Evolutionary conservation across 345 rosid species (phyloP).

Genomic region (Melaleuca alternifolia): DNA sequence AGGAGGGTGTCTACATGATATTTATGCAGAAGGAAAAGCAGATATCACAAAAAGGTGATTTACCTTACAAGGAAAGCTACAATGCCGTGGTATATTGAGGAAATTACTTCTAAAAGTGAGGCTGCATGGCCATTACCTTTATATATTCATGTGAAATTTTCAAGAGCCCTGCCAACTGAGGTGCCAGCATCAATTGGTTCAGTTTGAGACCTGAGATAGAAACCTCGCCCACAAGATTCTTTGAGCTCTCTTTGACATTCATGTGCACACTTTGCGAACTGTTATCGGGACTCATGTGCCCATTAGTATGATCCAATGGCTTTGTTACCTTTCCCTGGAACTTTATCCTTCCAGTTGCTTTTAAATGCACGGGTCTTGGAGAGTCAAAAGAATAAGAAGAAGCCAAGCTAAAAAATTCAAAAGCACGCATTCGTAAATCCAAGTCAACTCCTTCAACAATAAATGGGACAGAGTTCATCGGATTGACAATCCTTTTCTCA

Average conservation of each 20-base stretch:
- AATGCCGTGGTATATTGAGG: neutral
- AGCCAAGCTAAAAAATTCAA: conserved; percentile 86
- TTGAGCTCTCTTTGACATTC: conserved; percentile 13
- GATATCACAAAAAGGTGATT: neutral
- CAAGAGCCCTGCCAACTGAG: conserved; percentile 74
- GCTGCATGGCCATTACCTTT: conserved; percentile 35
- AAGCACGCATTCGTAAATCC: conserved; percentile 92
- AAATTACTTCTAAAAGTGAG: neutral
- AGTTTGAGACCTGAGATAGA: conserved; percentile 82
- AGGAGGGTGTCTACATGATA: neutral
- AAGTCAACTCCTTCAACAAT: conserved; percentile 82
- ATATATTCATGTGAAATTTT: conserved; percentile 61
- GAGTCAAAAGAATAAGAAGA: conserved; percentile 89
- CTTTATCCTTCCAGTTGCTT: conserved; percentile 86
- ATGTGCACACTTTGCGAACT: conserved; percentile 14
- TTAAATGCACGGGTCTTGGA: conserved; percentile 86
- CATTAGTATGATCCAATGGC: conserved; percentile 11
- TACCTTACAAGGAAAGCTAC: neutral
- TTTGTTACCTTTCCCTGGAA: conserved; percentile 73
- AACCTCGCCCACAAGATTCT: conserved; percentile 72
- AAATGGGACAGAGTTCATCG: conserved; percentile 42
- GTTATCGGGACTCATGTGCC: conserved; percentile 17
- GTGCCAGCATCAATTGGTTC: conserved; percentile 89
- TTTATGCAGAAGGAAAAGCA: conserved; percentile 1
- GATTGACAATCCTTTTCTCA: conserved; percentile 26